Conservation (phyloP, 1,284 basidiomycete species). For the Ceratobasidium theobromae region DNA sequence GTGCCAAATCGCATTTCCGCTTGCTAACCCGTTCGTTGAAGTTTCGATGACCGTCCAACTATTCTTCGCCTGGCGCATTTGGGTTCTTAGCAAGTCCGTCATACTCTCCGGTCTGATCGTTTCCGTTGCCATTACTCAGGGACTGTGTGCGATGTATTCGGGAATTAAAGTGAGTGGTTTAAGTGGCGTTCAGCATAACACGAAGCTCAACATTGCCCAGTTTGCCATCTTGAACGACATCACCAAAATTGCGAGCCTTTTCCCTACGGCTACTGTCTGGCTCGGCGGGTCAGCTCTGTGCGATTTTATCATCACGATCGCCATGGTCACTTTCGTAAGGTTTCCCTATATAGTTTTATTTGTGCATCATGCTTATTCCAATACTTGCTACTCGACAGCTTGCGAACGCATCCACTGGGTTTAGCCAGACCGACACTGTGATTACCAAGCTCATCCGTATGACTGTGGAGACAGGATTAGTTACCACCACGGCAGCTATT, state of each 20-base stretch:
- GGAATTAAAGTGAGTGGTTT: slow-evolving; percentile 32
- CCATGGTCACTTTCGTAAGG: slow-evolving; percentile 35
- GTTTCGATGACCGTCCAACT: slow-evolving; percentile 34
- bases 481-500: slow-evolving; percentile 42
- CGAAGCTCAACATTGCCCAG: slow-evolving; percentile 3
- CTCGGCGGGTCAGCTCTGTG: slow-evolving; percentile 36
- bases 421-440: slow-evolving; percentile 34
- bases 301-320: slow-evolving; percentile 36
- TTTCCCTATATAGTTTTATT: not conserved
- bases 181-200: not conserved
- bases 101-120: slow-evolving; percentile 24
- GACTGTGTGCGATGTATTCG: slow-evolving; percentile 32
- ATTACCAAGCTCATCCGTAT: slow-evolving; percentile 36
- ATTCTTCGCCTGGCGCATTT: slow-evolving; percentile 37
- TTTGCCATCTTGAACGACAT: slow-evolving; percentile 35
- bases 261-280: slow-evolving; percentile 36
- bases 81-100: slow-evolving; percentile 31
- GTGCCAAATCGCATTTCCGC: not conserved
- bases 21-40: not conserved
- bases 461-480: slow-evolving; percentile 44
- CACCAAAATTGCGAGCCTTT: slow-evolving; percentile 33
- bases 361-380: not conserved
- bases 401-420: slow-evolving; percentile 31
- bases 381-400: slow-evolving; percentile 14
- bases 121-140: slow-evolving; percentile 32